Evolutionary conservation across 768 basidiomycete species (phyloP).

Genomic region (Amanita pallidorosea): DNA sequence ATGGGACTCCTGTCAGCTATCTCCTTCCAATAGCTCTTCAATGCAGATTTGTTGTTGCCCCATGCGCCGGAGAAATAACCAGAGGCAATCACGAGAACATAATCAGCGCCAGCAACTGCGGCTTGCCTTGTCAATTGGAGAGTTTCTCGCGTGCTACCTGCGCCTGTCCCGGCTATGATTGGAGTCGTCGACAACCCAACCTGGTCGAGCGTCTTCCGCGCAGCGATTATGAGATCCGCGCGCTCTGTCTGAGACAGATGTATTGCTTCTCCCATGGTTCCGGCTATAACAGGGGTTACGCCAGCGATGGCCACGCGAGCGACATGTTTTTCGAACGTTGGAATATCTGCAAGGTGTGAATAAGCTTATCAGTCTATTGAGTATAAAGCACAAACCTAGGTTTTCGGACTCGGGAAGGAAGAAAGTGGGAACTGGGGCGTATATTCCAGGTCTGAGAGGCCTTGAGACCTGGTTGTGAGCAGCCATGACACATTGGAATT

Average conservation of each 20-base stretch:
- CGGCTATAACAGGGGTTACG: slow-evolving; percentile 61
- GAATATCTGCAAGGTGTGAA: slow-evolving; percentile 36
- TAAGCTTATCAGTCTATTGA: not conserved
- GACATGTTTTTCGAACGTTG: slow-evolving; percentile 59
- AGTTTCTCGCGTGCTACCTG: slow-evolving; percentile 76
- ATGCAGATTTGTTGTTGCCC: slow-evolving; percentile 45
- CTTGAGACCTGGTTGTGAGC: slow-evolving; percentile 25
- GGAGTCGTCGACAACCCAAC: slow-evolving; percentile 50
- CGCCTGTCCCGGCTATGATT: slow-evolving; percentile 76
- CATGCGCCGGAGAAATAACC: slow-evolving; percentile 83
- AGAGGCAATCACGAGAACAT: slow-evolving; percentile 73
- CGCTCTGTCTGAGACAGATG: slow-evolving; percentile 67
- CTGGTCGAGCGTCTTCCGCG: slow-evolving; percentile 61
- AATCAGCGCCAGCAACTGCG: slow-evolving; percentile 79
- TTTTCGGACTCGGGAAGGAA: slow-evolving; percentile 70
- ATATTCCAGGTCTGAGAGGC: slow-evolving; percentile 65
- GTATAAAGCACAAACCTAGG: slow-evolving; percentile 45
- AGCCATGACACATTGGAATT: not conserved
- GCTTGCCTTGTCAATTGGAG: slow-evolving; percentile 67
- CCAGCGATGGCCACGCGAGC: slow-evolving; percentile 53
- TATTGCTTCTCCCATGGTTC: slow-evolving; percentile 81
- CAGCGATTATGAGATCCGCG: slow-evolving; percentile 47
- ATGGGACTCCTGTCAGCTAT: slow-evolving; percentile 74
- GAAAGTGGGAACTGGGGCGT: slow-evolving; percentile 81
- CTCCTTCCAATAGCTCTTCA: slow-evolving; percentile 73